phyloP scores from a whole-genome alignment of 179 eudicot genomes.

The Actinidia chinensis region DNA sequence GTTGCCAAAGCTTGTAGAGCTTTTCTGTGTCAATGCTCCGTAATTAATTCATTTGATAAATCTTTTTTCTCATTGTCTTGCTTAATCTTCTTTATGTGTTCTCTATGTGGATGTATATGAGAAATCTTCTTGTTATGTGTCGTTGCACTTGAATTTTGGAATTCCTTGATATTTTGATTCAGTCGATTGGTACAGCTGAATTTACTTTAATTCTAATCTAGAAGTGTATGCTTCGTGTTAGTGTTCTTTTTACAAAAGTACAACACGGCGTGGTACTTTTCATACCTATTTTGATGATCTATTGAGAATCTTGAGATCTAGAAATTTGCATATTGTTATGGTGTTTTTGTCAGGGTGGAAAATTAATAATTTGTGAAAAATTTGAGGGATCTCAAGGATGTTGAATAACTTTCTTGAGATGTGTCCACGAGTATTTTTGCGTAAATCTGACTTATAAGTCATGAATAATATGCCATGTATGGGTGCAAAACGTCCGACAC shows the following conservation, averaged over 20 bases:
- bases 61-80: neutral
- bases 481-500: neutral
- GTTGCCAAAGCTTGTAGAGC: neutral
- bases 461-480: neutral
- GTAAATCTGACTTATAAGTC: neutral
- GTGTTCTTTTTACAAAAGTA: neutral
- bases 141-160: neutral
- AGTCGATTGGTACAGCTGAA: neutral
- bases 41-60: neutral
- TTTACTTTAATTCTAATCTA: neutral
- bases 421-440: neutral
- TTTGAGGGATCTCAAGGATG: neutral
- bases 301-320: neutral
- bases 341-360: neutral
- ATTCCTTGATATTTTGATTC: slow-evolving; percentile 2
- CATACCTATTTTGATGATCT: neutral
- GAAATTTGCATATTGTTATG: neutral
- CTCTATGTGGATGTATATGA: neutral
- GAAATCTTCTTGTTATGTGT: neutral
- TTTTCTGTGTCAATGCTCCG: slow-evolving; percentile 1
- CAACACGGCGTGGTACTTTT: neutral
- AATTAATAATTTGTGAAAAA: neutral
- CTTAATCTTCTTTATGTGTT: neutral
- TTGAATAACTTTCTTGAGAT: neutral
- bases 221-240: neutral